Base-by-base conservation (phyloP, 1,284 basidiomycete species). In the Pyrrhoderma noxium region DNA sequence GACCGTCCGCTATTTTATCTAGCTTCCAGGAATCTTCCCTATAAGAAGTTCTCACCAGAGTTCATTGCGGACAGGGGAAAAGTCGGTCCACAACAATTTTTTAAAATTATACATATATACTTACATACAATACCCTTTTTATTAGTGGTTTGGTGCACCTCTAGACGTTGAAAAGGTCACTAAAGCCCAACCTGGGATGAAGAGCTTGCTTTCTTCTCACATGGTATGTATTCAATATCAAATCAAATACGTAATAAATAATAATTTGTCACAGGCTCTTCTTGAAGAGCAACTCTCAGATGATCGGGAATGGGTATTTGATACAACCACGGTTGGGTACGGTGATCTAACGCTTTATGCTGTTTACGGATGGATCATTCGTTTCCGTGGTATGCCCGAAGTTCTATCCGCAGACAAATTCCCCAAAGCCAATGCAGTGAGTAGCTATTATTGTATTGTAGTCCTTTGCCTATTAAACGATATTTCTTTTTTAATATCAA, bases 301-400 rank as follows among this genome's bases (percentile, higher is more conserved):
- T 59, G 75, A 68, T n/a, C 71, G 79, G 2, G 72, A 76, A 59
- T 82, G 78, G 77, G 62, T 80, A 4, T 71, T 80, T 53, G 72
- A 79, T 56, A 79, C 79, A 0, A 70, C 71, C 47, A 51, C 62
- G 0, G 76, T 77, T 3, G 68, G 75, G 41, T 62, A 79, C 8
- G 75, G 71, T 7, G 79, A 82, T 57, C 58, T 80, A 14, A 70
- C 73, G 2, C 64, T 74, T 4, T 70, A 80, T 54, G 75, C 75
- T 54, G 57, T 75, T 3, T 64, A 73, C 49, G 60, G 61, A 3
- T 81, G 78, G 77, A 59, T 70, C 16, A 61, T 64, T 23, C 47
- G 59, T 1, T 69, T 76, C 60, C 62, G 57, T 22, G 63, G 54
- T 3, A 47, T 64, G 37, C 60, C 67, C 21, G 64, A 69, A 38